Evolutionary conservation across 164 flowering plant species (phyloP).

Genomic region (Malania oleifera): DNA sequence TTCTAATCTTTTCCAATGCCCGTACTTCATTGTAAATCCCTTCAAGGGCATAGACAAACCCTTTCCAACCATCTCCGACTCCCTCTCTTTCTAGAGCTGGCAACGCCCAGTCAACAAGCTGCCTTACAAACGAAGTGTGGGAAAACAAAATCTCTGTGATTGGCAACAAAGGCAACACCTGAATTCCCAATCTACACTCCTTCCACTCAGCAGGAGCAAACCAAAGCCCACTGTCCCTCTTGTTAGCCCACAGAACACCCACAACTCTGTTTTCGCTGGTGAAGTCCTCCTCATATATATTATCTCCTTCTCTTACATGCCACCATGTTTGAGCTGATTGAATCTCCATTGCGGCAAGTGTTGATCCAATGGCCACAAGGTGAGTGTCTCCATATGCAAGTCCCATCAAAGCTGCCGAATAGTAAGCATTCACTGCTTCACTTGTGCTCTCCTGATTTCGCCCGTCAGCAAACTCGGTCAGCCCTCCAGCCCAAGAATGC

Average conservation of each 20-base stretch:
- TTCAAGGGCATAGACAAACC: constrained; percentile 78
- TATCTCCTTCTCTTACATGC: constrained; percentile 62
- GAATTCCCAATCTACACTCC: constrained; percentile 86
- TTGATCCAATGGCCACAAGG: constrained; percentile 66
- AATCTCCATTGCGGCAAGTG: constrained; percentile 68
- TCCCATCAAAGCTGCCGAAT: constrained; percentile 91
- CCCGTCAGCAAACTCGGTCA: constrained; percentile 80
- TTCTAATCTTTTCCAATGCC: constrained; percentile 56
- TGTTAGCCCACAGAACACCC: constrained; percentile 86
- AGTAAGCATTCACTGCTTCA: constrained; percentile 84
- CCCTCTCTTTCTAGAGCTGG: constrained; percentile 71
- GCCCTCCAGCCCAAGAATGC: constrained; percentile 93
- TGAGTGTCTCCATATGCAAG: constrained; percentile 79
- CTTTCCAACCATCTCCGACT: constrained; percentile 91
- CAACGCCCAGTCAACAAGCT: constrained; percentile 69
- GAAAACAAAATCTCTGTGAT: constrained; percentile 66
- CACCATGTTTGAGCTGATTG: constrained; percentile 80
- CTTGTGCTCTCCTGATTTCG: constrained; percentile 87
- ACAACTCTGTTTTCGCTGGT: constrained; percentile 60
- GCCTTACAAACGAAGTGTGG: constrained; percentile 42
- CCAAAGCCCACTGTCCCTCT: constrained; percentile 88
- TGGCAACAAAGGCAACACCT: constrained; percentile 72
- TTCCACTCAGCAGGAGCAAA: constrained; percentile 83
- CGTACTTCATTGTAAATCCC: constrained; percentile 55
- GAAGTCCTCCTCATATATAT: constrained; percentile 54